These are phyloP conservation scores for Flammula alnicola DNA, from an alignment of 1,284 basidiomycete species.

Conservation along the genomic window DNA sequence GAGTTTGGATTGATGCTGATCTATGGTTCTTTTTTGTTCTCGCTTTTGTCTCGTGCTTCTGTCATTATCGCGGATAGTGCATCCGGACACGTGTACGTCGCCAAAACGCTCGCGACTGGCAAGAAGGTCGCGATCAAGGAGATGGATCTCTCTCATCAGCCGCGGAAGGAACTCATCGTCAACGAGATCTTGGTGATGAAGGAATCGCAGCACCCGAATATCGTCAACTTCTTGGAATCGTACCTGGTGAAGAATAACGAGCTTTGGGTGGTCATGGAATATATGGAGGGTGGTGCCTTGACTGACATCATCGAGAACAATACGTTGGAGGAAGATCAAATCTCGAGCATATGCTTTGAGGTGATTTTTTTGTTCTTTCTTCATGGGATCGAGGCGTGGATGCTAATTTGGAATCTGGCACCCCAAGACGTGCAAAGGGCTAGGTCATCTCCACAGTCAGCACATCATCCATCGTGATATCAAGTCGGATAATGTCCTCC, in stretches of 20 bases:
- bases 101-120: slow-evolving; percentile 86
- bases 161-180: slow-evolving; percentile 96
- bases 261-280: slow-evolving; percentile 99
- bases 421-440: slow-evolving; percentile 92
- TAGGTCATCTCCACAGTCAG: slow-evolving; percentile 92
- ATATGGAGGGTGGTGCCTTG: slow-evolving; percentile 98
- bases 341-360: slow-evolving; percentile 92
- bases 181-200: slow-evolving; percentile 99
- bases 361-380: slow-evolving; percentile 48
- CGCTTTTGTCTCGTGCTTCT: no score
- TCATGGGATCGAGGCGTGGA: neutral
- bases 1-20: slow-evolving; percentile 11
- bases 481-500: slow-evolving; percentile 96
- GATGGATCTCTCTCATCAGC: slow-evolving; percentile 97
- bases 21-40: neutral
- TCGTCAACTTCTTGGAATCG: slow-evolving; percentile 96
- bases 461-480: slow-evolving; percentile 98
- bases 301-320: slow-evolving; percentile 99
- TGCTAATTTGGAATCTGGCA: slow-evolving; percentile 1
- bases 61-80: slow-evolving; percentile 79
- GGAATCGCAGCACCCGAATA: slow-evolving; percentile 97
- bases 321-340: slow-evolving; percentile 95
- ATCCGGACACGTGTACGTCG: slow-evolving; percentile 98
- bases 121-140: slow-evolving; percentile 99
- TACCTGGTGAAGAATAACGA: slow-evolving; percentile 91